phyloP scores from a whole-genome alignment of 805 yeast species.

The Starmerella ratchasimensis region DNA sequence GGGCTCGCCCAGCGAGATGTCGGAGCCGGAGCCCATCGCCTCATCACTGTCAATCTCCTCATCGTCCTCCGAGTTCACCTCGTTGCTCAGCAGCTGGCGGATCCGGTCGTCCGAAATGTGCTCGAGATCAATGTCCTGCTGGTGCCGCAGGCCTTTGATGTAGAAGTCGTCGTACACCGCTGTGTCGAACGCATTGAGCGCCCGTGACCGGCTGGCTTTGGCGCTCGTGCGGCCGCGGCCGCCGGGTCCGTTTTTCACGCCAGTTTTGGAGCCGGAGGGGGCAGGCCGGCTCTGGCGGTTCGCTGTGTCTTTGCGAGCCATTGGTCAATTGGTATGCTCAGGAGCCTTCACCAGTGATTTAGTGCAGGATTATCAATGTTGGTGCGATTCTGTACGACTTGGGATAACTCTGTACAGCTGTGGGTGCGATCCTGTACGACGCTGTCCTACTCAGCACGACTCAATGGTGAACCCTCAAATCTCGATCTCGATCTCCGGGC shows the following conservation, averaged over 20 bases:
- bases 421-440: no score
- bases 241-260: background rate
- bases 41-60: conserved; percentile 67
- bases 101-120: conserved; percentile 25
- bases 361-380: no score
- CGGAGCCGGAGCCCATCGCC: conserved; percentile 68
- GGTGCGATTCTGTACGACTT: no score
- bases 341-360: no score
- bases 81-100: conserved; percentile 21
- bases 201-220: conserved; percentile 25
- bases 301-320: conserved; percentile 2
- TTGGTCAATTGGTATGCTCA: background rate
- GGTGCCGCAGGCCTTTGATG: conserved; percentile 21
- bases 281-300: background rate
- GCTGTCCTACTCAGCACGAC: no score
- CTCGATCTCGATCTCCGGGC: no score
- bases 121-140: conserved; percentile 26
- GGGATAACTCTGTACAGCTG: no score
- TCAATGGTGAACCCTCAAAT: no score
- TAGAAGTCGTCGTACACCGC: conserved; percentile 32
- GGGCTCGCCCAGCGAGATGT: conserved; percentile 41
- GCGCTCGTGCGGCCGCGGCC: conserved; percentile 7
- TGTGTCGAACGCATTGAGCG: conserved; percentile 38
- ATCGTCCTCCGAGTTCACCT: conserved; percentile 27
- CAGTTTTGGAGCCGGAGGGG: conserved; percentile 1